These are phyloP conservation scores for Saitoella complicata DNA, from an alignment of 805 yeast genomes.

Conservation along the genomic window DNA sequence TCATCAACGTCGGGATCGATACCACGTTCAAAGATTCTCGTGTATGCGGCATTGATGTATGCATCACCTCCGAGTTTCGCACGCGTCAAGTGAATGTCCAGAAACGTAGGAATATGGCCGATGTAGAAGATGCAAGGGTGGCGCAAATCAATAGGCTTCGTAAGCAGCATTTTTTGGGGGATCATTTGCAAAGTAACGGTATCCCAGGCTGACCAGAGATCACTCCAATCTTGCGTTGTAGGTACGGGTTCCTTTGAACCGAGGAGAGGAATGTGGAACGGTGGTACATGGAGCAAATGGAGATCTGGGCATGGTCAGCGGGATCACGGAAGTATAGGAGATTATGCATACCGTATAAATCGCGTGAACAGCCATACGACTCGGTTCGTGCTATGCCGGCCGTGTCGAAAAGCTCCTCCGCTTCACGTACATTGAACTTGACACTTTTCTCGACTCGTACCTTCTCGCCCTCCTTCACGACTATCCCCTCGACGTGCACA, in stretches of 20 bases:
- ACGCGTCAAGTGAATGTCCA: conserved; percentile 12
- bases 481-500: background rate
- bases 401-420: conserved; percentile 5
- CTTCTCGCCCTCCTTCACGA: conserved; percentile 4
- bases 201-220: conserved; percentile 14
- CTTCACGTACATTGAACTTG: conserved; percentile 9
- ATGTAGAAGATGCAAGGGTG: conserved; percentile 14
- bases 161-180: conserved; percentile 7
- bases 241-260: conserved; percentile 5
- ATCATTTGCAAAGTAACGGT: conserved; percentile 9
- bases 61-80: conserved; percentile 2
- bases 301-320: conserved; percentile 1
- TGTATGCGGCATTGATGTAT: conserved; percentile 4
- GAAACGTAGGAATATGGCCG: conserved; percentile 14
- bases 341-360: background rate
- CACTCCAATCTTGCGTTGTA: conserved; percentile 8
- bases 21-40: conserved; percentile 13
- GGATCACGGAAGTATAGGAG: background rate
- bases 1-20: conserved; percentile 15
- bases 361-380: no score
- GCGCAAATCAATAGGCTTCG: conserved; percentile 12
- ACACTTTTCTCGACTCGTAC: conserved; percentile 12
- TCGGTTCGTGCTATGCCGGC: conserved; percentile 1
- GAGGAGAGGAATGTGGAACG: conserved; percentile 1
- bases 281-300: conserved; percentile 6